Conservation (phyloP, 352 stramenopile species). For the Phytophthora fragariae region DNA sequence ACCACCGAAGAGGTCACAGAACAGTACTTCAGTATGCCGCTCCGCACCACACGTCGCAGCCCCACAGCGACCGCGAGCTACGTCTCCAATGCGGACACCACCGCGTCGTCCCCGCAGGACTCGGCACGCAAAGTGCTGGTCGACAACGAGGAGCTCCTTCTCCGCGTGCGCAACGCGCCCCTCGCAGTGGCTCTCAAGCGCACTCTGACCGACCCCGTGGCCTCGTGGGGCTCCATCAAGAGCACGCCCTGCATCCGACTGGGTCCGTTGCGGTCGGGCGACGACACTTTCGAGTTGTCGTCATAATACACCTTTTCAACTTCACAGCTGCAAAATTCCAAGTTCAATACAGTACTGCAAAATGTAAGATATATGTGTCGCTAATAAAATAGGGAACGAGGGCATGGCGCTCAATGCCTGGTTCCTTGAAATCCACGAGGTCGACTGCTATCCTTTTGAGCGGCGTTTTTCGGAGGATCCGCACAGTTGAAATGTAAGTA, state of each 20-base stretch:
- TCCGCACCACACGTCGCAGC: constrained; percentile 21
- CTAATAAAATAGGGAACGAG: too few species aligned
- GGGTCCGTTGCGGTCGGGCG: constrained; percentile 7
- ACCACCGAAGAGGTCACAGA: constrained; percentile 13
- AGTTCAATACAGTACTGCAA: too few species aligned
- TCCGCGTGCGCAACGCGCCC: constrained; percentile 19
- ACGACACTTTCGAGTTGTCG: constrained; percentile 30
- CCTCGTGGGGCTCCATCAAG: constrained; percentile 31
- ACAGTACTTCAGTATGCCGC: constrained; percentile 22
- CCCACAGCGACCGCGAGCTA: constrained; percentile 17
- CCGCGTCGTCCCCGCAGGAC: constrained; percentile 15
- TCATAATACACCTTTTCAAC: neutral
- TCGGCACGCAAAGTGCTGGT: constrained; percentile 32
- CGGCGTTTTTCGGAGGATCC: too few species aligned
- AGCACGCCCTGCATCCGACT: constrained; percentile 23
- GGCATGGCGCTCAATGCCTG: too few species aligned
- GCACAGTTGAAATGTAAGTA: too few species aligned
- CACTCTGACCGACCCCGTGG: constrained; percentile 27
- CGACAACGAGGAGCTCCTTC: constrained; percentile 39
- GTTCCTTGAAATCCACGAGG: too few species aligned
- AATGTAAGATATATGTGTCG: too few species aligned
- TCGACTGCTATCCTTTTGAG: too few species aligned
- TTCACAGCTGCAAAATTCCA: too few species aligned
- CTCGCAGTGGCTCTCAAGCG: constrained; percentile 27
- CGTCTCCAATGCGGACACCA: constrained; percentile 20